Evolutionary conservation across 164 flowering plant genomes (phyloP), one percentile per base, ranked within the genome.

Genomic region (Berberis vulgaris): DNA sequence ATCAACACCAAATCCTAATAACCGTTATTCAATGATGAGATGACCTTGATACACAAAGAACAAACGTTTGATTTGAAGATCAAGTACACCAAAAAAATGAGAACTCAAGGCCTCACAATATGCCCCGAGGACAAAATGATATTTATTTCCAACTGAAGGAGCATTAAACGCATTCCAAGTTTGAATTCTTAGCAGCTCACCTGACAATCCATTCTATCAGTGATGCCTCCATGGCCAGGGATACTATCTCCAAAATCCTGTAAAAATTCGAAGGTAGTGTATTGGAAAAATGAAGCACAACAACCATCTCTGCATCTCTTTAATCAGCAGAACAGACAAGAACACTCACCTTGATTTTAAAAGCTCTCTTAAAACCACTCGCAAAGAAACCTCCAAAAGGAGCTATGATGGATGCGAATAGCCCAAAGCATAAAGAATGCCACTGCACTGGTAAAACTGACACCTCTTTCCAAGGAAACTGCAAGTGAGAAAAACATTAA

Each of bases 331-430:
- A 50, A 58, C 13, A 67, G 53, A 12, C 6, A 57, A 50, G 5
- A n/a, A 43, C 42, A 39, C 60, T 11, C 62, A 94, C 98, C 97
- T 94, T 94, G 68, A 94, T 74, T 63, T 94, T 94, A 52, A 94
- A 94, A 60, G 99, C 99, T 77, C 97, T 78, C 67, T 91, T 94
- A 66, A 94, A 91, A 38, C 99, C 99, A 73, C 99, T 94, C 1
- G 99, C 99, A 71, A 94, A 94, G 69, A 91, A 94, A 26, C 99
- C 99, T 69, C 99, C 99, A 80, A 94, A 94, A 60, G 99, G 99
- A 68, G 99, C 97, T 67, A 94, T 94, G 55, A 89, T 87, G 40
- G 99, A 94, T 61, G 99, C 88, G 73, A 94, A 94, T 62, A 91
- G 76, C 61, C 96, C 97, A 60, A 94, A 76, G 3, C 84, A 78